Evolutionary conservation across 192 early-diverging fungal species (phyloP), one percentile per base, ranked within the genome.

Genomic region (Entomortierella parvispora): DNA sequence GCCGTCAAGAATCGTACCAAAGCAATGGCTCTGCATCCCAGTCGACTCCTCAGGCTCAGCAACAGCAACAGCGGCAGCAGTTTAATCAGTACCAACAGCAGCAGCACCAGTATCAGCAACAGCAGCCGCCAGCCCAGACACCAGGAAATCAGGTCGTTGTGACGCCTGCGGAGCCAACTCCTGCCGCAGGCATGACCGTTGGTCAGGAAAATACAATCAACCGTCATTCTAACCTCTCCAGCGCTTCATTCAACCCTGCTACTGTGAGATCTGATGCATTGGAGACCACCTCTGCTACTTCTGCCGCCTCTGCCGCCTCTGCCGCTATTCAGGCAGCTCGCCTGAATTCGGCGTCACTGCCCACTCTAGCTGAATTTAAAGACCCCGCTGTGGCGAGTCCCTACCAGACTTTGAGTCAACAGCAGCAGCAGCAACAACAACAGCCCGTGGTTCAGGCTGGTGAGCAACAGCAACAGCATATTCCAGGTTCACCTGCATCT

Each of bases 231-330:
- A 65, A 47, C 29, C 4, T 59, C 12, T 59, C 70, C 14, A 60
- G 40, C 49, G 15, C 47, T 2, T 74, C 70, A 0, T 46, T 74
- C 31, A 70, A 69, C 42, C 47, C 48, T 26, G 43, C 29, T 23
- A 32, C 29, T 15, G n/a, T 54, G 14, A 62, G 22, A 11, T 50
- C 56, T 5, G 72, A 58, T 3, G 45, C 43, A 4, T 2, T 54
- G 18, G 65, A 68, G 6, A 65, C 72, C 2, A 65, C 72, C 46
- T 51, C 60, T 26, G 72, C 72, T 26, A 65, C 72, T 9, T 48
- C 72, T 3, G 72, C 72, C 2, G 72, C 72, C 46, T 51, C 60
- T 26, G 72, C 72, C 28, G 72, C 72, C 12, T 48, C 72, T 9
- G 65, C 65, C 18, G 72, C 65, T 1, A 68, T 68, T 22, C 29